A percentile compares a stretch with the other conserved stretches of the same genome.
These are phyloP conservation scores for Leucocoprinus gongylophorus DNA, from an alignment of 1,284 basidiomycete genomes.

Conservation along the genomic window DNA sequence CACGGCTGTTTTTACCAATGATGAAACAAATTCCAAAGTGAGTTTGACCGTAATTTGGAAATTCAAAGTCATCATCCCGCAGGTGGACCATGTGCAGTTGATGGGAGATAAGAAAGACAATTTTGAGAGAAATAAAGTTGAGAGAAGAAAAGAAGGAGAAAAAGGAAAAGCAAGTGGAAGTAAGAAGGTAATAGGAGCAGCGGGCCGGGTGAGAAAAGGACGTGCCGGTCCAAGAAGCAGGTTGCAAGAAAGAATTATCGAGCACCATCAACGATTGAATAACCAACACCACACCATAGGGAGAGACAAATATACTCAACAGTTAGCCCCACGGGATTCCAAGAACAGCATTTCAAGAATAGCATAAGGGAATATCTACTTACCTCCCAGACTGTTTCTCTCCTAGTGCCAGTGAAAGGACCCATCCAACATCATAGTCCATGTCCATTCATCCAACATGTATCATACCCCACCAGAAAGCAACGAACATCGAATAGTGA, in stretches of 20 bases:
- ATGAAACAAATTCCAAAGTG: not conserved
- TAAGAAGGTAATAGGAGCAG: not conserved
- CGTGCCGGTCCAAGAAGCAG: not conserved
- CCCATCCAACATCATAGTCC: not conserved
- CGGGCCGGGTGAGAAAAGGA: not conserved
- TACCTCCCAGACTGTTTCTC: conserved; percentile 81
- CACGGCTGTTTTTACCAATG: conserved; percentile 46
- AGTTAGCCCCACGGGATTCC: conserved; percentile 1
- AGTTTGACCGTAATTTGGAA: not conserved
- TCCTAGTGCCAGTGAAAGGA: conserved; percentile 39
- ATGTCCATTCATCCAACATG: not conserved
- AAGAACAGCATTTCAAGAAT: not conserved
- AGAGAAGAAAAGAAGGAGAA: too few species aligned
- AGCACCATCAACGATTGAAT: not conserved
- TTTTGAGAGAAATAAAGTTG: not conserved
- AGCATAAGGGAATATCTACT: conserved; percentile 13
- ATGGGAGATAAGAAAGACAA: not conserved
- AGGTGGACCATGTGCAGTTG: not conserved
- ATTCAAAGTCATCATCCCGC: not conserved
- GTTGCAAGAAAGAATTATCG: not conserved
- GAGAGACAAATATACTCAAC: not conserved
- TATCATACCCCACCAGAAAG: not conserved
- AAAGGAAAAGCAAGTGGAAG: too few species aligned
- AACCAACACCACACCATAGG: not conserved
- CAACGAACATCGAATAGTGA: not conserved